phyloP scores from a whole-genome alignment of 2,329 filamentous ascomycete species.

The Xylaria sp. region DNA sequence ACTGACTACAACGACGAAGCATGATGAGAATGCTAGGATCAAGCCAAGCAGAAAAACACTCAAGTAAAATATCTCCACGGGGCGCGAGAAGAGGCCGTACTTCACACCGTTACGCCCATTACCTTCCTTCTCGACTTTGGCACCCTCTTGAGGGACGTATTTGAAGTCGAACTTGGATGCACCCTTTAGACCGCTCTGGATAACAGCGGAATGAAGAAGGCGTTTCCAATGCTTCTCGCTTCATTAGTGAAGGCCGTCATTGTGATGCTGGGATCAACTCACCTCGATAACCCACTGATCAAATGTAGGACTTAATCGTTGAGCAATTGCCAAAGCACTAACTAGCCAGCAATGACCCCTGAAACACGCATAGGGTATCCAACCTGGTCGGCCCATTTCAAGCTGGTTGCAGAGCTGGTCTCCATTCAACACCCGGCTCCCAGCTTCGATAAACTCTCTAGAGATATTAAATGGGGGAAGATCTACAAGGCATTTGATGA shows the following conservation, averaged over 20 bases:
- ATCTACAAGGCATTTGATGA: constrained; percentile 53
- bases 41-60: constrained; percentile 41
- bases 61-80: constrained; percentile 46
- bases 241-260: background rate
- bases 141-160: constrained; percentile 45
- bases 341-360: constrained; percentile 51
- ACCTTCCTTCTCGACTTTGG: constrained; percentile 41
- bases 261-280: constrained; percentile 9
- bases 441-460: constrained; percentile 51
- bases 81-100: constrained; percentile 38
- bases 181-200: constrained; percentile 47
- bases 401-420: constrained; percentile 53
- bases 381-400: constrained; percentile 49
- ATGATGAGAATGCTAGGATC: background rate
- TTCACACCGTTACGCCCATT: constrained; percentile 32
- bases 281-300: constrained; percentile 45
- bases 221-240: constrained; percentile 31
- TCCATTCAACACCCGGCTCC: constrained; percentile 54
- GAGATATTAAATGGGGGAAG: constrained; percentile 53
- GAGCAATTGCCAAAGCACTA: constrained; percentile 43
- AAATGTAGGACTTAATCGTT: constrained; percentile 44
- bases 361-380: constrained; percentile 48
- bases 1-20: background rate
- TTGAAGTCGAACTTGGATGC: constrained; percentile 51
- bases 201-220: constrained; percentile 46